Percentiles rank a stretch among this genome's conserved stretches.
These are phyloP conservation scores for Ogataea hybrid DNA, from an alignment of 1,139 yeast genomes.

Conservation along the genomic window DNA sequence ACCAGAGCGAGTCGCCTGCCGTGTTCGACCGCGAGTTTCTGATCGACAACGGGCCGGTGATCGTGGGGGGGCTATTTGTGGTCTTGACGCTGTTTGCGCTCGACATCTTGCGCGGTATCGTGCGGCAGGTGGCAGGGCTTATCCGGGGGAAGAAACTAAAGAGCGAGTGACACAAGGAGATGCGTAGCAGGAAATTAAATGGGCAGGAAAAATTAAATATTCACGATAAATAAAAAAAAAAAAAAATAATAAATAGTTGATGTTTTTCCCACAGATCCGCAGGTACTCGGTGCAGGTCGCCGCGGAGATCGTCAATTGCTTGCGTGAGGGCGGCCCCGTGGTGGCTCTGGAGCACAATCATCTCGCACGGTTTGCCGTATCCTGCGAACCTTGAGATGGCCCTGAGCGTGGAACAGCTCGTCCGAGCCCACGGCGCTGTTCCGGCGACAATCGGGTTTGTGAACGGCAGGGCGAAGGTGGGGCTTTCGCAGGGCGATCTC, in stretches of 20 bases:
- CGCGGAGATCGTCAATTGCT: slow-evolving; percentile 62
- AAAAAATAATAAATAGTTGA: too few species aligned
- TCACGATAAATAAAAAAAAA: not conserved
- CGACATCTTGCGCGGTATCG: slow-evolving; percentile 9
- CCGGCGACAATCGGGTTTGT: slow-evolving; percentile 89
- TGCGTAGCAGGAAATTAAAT: too few species aligned
- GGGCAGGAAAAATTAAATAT: slow-evolving; percentile 1
- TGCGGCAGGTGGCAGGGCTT: not conserved
- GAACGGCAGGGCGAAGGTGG: slow-evolving; percentile 70
- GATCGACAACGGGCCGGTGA: slow-evolving; percentile 27
- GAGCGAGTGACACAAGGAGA: too few species aligned
- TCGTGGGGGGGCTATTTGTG: slow-evolving; percentile 17
- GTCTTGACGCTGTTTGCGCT: slow-evolving; percentile 6
- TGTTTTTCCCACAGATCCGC: not conserved
- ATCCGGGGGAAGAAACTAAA: not conserved
- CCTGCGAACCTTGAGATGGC: slow-evolving; percentile 81
- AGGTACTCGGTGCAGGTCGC: slow-evolving; percentile 14
- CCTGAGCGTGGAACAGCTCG: slow-evolving; percentile 54
- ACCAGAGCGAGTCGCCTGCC: slow-evolving; percentile 16
- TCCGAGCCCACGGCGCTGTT: slow-evolving; percentile 63
- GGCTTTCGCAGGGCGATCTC: slow-evolving; percentile 50
- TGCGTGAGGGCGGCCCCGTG: slow-evolving; percentile 55
- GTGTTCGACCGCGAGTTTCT: slow-evolving; percentile 23
- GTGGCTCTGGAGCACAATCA: slow-evolving; percentile 79
- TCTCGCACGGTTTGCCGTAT: slow-evolving; percentile 86